phyloP scores from a whole-genome alignment of 2,329 filamentous ascomycete genomes.

The Rasamsonia emersonii region DNA sequence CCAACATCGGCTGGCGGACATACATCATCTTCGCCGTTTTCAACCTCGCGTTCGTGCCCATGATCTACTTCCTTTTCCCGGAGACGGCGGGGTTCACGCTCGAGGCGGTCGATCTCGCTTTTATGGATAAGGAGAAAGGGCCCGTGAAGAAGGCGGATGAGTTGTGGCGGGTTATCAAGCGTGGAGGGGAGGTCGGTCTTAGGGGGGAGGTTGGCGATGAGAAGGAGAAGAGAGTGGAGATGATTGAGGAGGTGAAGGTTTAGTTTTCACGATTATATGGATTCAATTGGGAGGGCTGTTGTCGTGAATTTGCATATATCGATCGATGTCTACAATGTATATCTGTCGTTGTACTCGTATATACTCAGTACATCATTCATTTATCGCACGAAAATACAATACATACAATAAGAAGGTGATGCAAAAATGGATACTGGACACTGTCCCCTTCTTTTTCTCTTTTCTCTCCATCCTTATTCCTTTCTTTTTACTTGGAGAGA shows the following conservation, averaged over 20 bases:
- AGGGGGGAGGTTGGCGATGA: conserved; percentile 1
- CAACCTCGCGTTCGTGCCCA: conserved; percentile 5
- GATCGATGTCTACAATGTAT: too few species aligned
- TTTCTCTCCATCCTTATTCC: too few species aligned
- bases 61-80: conserved; percentile 12
- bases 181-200: conserved; percentile 3
- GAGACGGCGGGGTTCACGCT: conserved; percentile 5
- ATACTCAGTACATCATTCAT: too few species aligned
- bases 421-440: too few species aligned
- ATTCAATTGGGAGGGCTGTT: too few species aligned
- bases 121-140: conserved; percentile 5
- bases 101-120: conserved; percentile 5
- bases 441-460: too few species aligned
- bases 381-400: too few species aligned
- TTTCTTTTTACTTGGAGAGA: too few species aligned
- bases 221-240: conserved; percentile 2
- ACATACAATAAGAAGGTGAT: too few species aligned
- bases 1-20: conserved; percentile 3
- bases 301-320: too few species aligned
- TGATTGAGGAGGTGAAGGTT: conserved; percentile 3
- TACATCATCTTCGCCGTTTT: conserved; percentile 7
- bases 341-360: too few species aligned
- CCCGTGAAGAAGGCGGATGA: conserved; percentile 4
- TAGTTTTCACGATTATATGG: too few species aligned
- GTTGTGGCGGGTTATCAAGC: conserved; percentile 2